Conservation (phyloP, 768 basidiomycete species). For the Trametes coccinea region DNA sequence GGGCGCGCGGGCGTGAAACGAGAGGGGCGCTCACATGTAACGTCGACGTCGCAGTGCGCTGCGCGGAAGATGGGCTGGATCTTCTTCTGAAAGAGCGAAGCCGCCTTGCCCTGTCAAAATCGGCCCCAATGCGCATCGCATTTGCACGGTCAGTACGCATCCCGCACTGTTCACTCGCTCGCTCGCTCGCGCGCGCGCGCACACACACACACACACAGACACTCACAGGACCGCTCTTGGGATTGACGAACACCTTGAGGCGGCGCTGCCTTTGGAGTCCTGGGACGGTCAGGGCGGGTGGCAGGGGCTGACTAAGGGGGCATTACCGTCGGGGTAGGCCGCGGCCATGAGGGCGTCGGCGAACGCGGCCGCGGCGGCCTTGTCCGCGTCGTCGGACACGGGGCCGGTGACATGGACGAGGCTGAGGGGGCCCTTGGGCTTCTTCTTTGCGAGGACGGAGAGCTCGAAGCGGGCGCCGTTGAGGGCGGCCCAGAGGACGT, state of each 20-base stretch:
- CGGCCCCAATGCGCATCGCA: neutral
- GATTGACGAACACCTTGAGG: constrained; percentile 77
- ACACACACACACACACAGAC: neutral
- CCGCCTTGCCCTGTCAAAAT: constrained; percentile 58
- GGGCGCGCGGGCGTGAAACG: neutral
- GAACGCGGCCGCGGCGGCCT: constrained; percentile 48
- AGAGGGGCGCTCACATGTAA: constrained; percentile 50
- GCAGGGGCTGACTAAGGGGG: neutral
- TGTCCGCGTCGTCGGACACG: constrained; percentile 38
- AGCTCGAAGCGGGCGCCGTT: constrained; percentile 44
- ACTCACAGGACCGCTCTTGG: constrained; percentile 72
- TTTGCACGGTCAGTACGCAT: too few relatives aligned
- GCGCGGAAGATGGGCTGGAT: constrained; percentile 74
- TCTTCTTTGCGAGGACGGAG: constrained; percentile 50
- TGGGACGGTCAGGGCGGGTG: constrained; percentile 20
- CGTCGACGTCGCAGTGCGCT: constrained; percentile 62
- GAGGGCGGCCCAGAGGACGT: constrained; percentile 57
- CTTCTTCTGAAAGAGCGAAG: constrained; percentile 49
- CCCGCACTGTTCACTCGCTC: too few relatives aligned
- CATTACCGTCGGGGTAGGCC: constrained; percentile 59
- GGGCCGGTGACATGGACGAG: constrained; percentile 49
- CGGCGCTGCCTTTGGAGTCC: constrained; percentile 56
- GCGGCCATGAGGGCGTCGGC: constrained; percentile 50
- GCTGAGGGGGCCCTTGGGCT: constrained; percentile 39
- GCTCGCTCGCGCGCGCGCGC: too few relatives aligned